phyloP scores from a whole-genome alignment of 441 rosid genomes.

The Adansonia gregorii region DNA sequence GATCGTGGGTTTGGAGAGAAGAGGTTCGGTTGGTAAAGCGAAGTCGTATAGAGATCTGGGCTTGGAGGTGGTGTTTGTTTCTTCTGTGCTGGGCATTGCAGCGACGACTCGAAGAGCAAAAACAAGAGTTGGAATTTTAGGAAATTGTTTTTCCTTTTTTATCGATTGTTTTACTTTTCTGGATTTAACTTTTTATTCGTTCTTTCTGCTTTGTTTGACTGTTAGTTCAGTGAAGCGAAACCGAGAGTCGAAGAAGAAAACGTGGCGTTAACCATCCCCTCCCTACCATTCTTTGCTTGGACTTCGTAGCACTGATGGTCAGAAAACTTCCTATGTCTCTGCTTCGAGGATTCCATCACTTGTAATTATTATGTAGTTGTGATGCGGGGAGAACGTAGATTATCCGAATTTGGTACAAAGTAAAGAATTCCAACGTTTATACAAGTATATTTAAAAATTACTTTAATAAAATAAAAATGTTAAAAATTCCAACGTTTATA shows the following conservation, averaged over 20 bases:
- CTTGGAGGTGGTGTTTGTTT: conserved; percentile 37
- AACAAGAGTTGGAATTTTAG: not conserved
- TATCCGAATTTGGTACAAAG: no score
- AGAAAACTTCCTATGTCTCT: no score
- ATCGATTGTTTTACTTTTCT: not conserved
- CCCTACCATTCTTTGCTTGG: no score
- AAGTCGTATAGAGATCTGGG: conserved; percentile 43
- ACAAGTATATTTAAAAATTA: no score
- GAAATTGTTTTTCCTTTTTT: not conserved
- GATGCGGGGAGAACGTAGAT: no score
- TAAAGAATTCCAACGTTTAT: no score
- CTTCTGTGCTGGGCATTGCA: conserved; percentile 56
- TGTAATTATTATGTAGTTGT: no score
- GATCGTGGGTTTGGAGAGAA: conserved; percentile 53
- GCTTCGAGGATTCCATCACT: no score
- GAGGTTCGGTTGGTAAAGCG: conserved; percentile 61
- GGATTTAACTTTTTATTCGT: not conserved
- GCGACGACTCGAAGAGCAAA: not conserved
- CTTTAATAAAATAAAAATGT: no score
- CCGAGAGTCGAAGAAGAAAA: not conserved
- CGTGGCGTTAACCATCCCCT: no score
- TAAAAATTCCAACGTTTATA: no score
- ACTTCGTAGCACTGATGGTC: no score
- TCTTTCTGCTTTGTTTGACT: conserved; percentile 1
- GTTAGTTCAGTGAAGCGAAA: not conserved